A percentile compares a stretch with the other conserved stretches of the same genome.
Evolutionary conservation across 106 monocot genomes (phyloP).

Genomic region (Vanilla planifolia): DNA sequence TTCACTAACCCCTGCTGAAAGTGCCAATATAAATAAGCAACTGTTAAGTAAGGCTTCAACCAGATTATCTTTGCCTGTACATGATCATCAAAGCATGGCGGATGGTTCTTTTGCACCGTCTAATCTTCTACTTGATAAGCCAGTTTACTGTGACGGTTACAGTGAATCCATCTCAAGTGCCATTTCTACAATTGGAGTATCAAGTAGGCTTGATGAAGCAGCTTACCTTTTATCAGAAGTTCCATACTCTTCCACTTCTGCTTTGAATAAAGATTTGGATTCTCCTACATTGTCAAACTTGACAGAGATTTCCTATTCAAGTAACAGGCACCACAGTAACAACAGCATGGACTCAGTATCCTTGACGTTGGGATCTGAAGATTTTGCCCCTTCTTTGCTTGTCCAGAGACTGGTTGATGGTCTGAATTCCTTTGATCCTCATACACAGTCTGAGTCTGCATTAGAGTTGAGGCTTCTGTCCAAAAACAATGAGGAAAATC

Average conservation of each 20-base stretch:
- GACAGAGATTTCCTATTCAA: slow-evolving; percentile 7
- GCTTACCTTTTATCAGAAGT: slow-evolving; percentile 14
- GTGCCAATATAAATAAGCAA: no score
- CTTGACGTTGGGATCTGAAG: slow-evolving; percentile 18
- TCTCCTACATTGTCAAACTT: slow-evolving; percentile 23
- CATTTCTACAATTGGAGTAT: slow-evolving; percentile 49
- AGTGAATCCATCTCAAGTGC: slow-evolving; percentile 67
- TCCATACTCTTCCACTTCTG: slow-evolving; percentile 15
- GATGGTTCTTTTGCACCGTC: no score
- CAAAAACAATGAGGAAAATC: slow-evolving; percentile 65
- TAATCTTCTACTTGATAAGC: slow-evolving; percentile 15
- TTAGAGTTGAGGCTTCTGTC: slow-evolving; percentile 53
- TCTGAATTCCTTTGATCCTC: slow-evolving; percentile 31
- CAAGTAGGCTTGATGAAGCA: slow-evolving; percentile 44
- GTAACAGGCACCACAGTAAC: background rate
- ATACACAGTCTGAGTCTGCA: slow-evolving; percentile 44
- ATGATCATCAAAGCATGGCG: no score
- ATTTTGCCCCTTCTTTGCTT: slow-evolving; percentile 19
- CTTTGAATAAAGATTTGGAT: slow-evolving; percentile 21
- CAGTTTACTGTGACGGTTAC: slow-evolving; percentile 27
- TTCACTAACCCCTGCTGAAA: slow-evolving; percentile 23
- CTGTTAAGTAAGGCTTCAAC: no score
- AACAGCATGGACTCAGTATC: slow-evolving; percentile 6
- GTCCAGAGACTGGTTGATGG: slow-evolving; percentile 47
- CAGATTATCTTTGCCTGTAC: no score